These are phyloP conservation scores for Nemania abortiva DNA, from an alignment of 2,329 filamentous ascomycete genomes.

Conservation along the genomic window DNA sequence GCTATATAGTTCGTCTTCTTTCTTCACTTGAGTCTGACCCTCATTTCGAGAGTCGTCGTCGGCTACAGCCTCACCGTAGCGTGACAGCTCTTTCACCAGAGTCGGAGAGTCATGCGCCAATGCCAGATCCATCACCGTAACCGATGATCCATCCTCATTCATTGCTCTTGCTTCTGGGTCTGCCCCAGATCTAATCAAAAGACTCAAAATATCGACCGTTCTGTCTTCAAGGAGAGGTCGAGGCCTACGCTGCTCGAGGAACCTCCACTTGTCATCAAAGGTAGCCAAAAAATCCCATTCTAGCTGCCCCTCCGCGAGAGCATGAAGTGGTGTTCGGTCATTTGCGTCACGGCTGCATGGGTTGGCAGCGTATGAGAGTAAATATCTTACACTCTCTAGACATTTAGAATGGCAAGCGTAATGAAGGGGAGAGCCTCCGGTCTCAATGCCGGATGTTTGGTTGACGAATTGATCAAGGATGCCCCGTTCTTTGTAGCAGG, in stretches of 20 bases:
- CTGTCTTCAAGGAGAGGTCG: neutral
- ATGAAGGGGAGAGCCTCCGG: slow-evolving; percentile 4
- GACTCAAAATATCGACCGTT: neutral
- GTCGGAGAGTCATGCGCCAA: neutral
- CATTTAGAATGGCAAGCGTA: slow-evolving; percentile 8
- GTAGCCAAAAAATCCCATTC: neutral
- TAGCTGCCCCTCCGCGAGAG: neutral
- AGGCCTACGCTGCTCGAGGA: neutral
- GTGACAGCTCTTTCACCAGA: neutral
- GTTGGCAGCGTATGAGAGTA: slow-evolving; percentile 6
- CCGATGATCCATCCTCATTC: neutral
- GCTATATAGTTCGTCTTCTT: neutral
- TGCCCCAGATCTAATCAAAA: slow-evolving; percentile 4
- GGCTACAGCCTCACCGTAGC: neutral
- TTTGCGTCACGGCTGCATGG: slow-evolving; percentile 1
- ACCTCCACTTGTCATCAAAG: neutral
- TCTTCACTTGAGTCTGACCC: neutral
- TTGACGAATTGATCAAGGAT: slow-evolving; percentile 4
- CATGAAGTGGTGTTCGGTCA: slow-evolving; percentile 7
- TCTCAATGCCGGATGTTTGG: neutral
- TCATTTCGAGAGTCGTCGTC: neutral
- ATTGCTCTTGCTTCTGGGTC: neutral
- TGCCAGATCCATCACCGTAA: slow-evolving; percentile 5
- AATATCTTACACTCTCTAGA: slow-evolving; percentile 6
- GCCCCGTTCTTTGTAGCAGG: neutral